Conservation (phyloP, 805 yeast genomes). For the Tetrapisispora taiwanensis region DNA sequence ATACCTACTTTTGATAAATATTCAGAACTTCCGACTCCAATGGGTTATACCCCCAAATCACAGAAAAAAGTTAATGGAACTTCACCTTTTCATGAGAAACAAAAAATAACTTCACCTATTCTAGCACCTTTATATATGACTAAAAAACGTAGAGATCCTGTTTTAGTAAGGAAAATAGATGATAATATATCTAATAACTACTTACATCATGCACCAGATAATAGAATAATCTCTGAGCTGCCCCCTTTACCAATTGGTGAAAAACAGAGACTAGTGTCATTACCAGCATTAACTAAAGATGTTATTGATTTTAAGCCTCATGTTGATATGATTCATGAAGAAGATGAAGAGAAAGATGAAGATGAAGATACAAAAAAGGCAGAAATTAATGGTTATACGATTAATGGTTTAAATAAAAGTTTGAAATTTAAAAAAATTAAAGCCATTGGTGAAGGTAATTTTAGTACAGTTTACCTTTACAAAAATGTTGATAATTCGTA, state of each 20-base stretch:
- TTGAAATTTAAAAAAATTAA: constrained; percentile 30
- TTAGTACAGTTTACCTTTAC: constrained; percentile 53
- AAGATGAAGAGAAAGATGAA: constrained; percentile 2
- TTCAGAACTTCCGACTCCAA: constrained; percentile 25
- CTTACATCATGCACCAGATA: neutral
- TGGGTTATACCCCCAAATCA: constrained; percentile 20
- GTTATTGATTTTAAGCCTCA: neutral
- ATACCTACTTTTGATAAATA: constrained; percentile 19
- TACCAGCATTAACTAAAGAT: constrained; percentile 18
- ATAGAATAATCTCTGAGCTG: constrained; percentile 22
- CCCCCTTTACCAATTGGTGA: constrained; percentile 12
- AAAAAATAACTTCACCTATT: constrained; percentile 10
- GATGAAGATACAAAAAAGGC: constrained; percentile 3
- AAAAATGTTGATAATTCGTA: constrained; percentile 18
- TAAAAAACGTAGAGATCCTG: constrained; percentile 10
- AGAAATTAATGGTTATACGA: constrained; percentile 13
- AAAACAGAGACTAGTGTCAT: constrained; percentile 19
- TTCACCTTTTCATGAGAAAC: neutral
- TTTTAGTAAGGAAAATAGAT: constrained; percentile 3
- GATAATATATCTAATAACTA: constrained; percentile 2
- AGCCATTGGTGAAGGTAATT: constrained; percentile 57
- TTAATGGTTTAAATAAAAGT: constrained; percentile 9
- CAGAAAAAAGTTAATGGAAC: constrained; percentile 10
- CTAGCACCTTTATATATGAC: constrained; percentile 8
- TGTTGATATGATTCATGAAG: neutral